A percentile compares a stretch with the other conserved stretches of the same genome.
phyloP scores from a whole-genome alignment of 192 early-diverging fungal species.

The Gonapodya sp. region DNA sequence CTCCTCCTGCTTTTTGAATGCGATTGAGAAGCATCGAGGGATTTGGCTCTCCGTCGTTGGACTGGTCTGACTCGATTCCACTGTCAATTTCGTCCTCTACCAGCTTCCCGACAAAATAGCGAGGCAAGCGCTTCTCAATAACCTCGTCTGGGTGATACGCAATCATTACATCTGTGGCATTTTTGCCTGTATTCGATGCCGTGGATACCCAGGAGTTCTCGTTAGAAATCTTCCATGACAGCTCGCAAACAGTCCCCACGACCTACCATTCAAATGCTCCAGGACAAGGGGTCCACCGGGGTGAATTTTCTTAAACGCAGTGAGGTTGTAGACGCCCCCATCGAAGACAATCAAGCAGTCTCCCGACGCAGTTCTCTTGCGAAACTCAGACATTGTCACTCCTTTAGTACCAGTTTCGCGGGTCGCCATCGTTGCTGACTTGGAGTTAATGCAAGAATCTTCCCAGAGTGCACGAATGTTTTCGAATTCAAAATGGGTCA shows the following conservation, averaged over 20 bases:
- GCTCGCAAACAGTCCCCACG: too few species aligned
- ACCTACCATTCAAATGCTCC: constrained; percentile 74
- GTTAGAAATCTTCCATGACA: not conserved
- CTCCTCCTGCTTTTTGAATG: constrained; percentile 14
- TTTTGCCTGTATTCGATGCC: constrained; percentile 27
- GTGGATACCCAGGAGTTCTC: not conserved
- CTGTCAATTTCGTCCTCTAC: constrained; percentile 17
- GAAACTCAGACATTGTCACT: not conserved
- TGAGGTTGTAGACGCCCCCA: constrained; percentile 82
- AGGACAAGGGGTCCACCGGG: constrained; percentile 90
- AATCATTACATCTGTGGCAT: constrained; percentile 84
- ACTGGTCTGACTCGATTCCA: constrained; percentile 17
- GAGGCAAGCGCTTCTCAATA: constrained; percentile 17
- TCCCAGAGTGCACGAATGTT: too few species aligned
- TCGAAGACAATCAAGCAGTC: constrained; percentile 77
- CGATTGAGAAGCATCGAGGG: constrained; percentile 37
- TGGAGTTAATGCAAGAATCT: too few species aligned
- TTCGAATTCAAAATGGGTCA: too few species aligned
- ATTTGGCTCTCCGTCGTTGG: constrained; percentile 29
- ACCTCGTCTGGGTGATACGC: constrained; percentile 79
- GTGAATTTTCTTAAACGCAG: constrained; percentile 58
- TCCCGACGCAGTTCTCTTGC: constrained; percentile 23
- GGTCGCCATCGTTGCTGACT: not conserved
- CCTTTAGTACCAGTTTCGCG: not conserved
- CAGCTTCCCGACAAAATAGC: constrained; percentile 60